Evolutionary conservation across 495 filamentous ascomycete genomes (phyloP).

Genomic region (Neurospora tetrasperma): DNA sequence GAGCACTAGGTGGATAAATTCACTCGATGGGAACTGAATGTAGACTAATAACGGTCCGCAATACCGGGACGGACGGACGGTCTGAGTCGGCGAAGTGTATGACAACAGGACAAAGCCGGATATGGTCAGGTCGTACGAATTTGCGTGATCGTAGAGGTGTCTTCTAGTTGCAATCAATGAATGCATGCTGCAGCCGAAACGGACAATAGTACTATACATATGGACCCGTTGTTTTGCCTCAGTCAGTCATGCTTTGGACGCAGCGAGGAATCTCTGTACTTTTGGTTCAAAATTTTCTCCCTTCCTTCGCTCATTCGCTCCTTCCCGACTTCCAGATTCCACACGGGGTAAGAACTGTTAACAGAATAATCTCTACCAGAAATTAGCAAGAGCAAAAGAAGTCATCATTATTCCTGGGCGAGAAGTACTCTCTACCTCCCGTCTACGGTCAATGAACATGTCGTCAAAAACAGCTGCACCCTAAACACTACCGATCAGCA

Average conservation of each 20-base stretch:
- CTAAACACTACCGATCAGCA: not conserved
- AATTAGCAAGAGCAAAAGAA: not conserved
- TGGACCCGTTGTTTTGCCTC: not conserved
- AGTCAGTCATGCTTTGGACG: not conserved
- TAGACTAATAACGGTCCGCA: not conserved
- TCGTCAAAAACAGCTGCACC: not conserved
- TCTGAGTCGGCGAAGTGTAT: not conserved
- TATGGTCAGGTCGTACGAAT: not conserved
- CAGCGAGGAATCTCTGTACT: not conserved
- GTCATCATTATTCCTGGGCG: not conserved
- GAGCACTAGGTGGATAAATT: not conserved
- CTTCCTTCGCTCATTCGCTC: not conserved
- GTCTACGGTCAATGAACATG: not conserved
- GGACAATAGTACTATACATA: not conserved
- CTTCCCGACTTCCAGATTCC: not conserved
- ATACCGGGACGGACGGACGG: not conserved
- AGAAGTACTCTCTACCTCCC: not conserved
- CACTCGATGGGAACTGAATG: not conserved
- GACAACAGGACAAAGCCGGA: not conserved
- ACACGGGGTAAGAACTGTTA: not conserved
- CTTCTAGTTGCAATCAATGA: not conserved
- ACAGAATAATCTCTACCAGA: not conserved
- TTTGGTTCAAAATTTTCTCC: not conserved
- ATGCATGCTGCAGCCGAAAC: not conserved
- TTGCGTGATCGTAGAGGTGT: not conserved